These are phyloP conservation scores for Boletales sp. DNA, from an alignment of 768 basidiomycete genomes.

Conservation along the genomic window DNA sequence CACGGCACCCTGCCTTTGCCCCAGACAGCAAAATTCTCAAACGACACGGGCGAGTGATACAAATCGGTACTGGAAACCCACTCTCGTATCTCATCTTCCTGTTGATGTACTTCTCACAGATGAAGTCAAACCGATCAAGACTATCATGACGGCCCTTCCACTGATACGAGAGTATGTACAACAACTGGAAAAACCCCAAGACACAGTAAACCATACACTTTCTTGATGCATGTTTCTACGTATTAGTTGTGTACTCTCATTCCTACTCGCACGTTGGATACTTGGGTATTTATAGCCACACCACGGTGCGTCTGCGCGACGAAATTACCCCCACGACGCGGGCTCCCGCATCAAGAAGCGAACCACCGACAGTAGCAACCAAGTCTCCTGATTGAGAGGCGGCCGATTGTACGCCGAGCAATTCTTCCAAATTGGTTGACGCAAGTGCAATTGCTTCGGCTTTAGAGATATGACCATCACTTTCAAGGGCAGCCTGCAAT, in stretches of 20 bases:
- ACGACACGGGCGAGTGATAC: conserved; percentile 61
- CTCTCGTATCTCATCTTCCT: not conserved
- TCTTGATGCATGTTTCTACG: not conserved
- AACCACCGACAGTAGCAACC: conserved; percentile 55
- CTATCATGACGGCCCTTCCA: conserved; percentile 66
- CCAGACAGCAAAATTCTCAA: conserved; percentile 43
- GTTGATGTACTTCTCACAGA: conserved; percentile 36
- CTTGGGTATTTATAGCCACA: conserved; percentile 38
- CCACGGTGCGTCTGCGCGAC: conserved; percentile 43
- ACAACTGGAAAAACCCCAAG: conserved; percentile 15
- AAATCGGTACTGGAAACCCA: conserved; percentile 50
- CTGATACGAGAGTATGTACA: conserved; percentile 57
- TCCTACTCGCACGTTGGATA: not conserved
- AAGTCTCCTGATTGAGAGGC: conserved; percentile 40
- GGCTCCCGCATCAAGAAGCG: conserved; percentile 43
- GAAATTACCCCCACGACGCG: conserved; percentile 56
- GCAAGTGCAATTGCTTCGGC: conserved; percentile 49
- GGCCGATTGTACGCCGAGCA: conserved; percentile 28
- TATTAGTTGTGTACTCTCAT: conserved; percentile 4
- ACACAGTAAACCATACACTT: conserved; percentile 6
- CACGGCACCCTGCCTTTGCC: conserved; percentile 49
- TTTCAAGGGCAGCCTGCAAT: conserved; percentile 38
- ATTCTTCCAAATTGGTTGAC: conserved; percentile 51
- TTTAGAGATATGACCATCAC: conserved; percentile 37
- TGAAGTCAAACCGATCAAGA: conserved; percentile 69